Evolutionary conservation across 2,329 filamentous ascomycete species (phyloP).

Genomic region (Hymenoscyphus infarciens): DNA sequence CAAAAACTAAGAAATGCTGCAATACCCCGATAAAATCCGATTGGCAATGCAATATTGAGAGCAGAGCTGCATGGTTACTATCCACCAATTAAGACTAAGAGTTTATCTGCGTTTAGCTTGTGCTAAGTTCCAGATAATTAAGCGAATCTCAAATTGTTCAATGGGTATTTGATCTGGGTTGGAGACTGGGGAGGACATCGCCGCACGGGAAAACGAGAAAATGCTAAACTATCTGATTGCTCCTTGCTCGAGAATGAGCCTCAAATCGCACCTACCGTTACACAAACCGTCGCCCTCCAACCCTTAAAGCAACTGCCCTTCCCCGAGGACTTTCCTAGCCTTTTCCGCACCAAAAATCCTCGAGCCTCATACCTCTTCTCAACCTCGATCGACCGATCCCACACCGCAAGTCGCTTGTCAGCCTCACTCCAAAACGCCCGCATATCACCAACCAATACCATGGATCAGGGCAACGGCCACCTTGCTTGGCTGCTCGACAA

Average conservation of each 20-base stretch:
- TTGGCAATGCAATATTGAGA: no score
- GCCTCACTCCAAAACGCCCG: not conserved
- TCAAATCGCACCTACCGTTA: not conserved
- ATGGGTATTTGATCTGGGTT: no score
- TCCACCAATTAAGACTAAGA: no score
- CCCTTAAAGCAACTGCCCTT: not conserved
- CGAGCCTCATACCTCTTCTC: not conserved
- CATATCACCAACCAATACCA: not conserved
- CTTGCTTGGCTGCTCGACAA: not conserved
- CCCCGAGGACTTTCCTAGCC: not conserved
- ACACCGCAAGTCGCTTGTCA: not conserved
- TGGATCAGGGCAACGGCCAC: not conserved
- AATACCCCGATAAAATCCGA: no score
- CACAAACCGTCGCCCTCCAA: not conserved
- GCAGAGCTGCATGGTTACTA: no score
- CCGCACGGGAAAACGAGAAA: no score
- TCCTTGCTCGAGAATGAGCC: not conserved
- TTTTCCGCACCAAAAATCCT: not conserved
- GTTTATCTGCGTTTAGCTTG: no score
- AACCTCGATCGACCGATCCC: not conserved
- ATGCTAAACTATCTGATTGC: not conserved
- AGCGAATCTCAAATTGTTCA: no score
- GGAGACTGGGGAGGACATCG: no score
- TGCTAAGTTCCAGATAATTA: no score
- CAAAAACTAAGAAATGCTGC: no score